A percentile compares a stretch with the other conserved stretches of the same genome.
Evolutionary conservation across 495 filamentous ascomycete species (phyloP).

Genomic region (Podospora sp.): DNA sequence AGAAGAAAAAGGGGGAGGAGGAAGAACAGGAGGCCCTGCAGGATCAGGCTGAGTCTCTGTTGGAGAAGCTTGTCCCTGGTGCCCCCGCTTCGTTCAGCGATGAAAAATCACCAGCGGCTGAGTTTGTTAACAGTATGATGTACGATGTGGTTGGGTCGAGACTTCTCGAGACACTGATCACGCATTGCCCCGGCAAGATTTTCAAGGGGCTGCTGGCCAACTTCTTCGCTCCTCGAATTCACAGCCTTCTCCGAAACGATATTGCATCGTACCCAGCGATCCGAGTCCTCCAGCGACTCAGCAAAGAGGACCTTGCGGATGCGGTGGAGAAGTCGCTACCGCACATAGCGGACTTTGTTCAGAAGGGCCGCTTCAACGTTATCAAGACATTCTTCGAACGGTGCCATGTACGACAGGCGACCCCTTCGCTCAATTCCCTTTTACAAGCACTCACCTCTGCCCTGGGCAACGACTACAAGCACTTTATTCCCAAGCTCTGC

Average conservation of each 20-base stretch:
- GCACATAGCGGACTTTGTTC: slow-evolving; percentile 67
- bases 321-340: slow-evolving; percentile 69
- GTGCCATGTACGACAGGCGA: slow-evolving; percentile 63
- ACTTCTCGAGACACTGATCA: slow-evolving; percentile 81
- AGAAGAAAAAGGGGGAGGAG: slow-evolving; percentile 34
- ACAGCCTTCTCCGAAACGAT: slow-evolving; percentile 79
- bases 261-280: slow-evolving; percentile 84
- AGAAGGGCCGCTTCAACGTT: slow-evolving; percentile 73
- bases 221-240: slow-evolving; percentile 74
- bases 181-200: slow-evolving; percentile 75
- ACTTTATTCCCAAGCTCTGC: slow-evolving; percentile 61
- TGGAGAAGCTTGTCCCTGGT: slow-evolving; percentile 47
- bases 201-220: slow-evolving; percentile 83
- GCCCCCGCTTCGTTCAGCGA: slow-evolving; percentile 49
- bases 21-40: slow-evolving; percentile 15
- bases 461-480: slow-evolving; percentile 57
- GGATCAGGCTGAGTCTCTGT: slow-evolving; percentile 25
- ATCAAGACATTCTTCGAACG: slow-evolving; percentile 82
- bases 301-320: slow-evolving; percentile 76
- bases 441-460: slow-evolving; percentile 61
- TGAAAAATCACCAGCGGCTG: slow-evolving; percentile 43
- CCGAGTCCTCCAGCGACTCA: slow-evolving; percentile 75
- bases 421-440: slow-evolving; percentile 60
- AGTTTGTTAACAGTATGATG: slow-evolving; percentile 80
- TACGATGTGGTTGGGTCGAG: slow-evolving; percentile 90